Conservation (phyloP, 495 filamentous ascomycete species). For the Melanomma pulvis-pyrius region DNA sequence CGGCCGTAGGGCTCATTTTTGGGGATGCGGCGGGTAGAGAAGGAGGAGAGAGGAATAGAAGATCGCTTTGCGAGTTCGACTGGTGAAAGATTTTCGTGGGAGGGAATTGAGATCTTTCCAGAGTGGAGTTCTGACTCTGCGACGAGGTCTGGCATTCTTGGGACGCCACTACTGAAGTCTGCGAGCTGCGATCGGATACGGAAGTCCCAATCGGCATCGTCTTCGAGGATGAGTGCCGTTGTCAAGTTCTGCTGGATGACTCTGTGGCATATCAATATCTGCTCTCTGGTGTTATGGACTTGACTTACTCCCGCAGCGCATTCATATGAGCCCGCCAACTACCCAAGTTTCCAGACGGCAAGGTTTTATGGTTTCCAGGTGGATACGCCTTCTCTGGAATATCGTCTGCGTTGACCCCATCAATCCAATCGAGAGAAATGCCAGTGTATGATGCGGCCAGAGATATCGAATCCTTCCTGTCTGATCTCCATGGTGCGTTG, state of each 20-base stretch:
- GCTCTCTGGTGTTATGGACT: neutral
- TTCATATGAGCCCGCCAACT: conserved; percentile 40
- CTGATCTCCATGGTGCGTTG: conserved; percentile 30
- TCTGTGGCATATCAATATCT: neutral
- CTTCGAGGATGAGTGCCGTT: conserved; percentile 34
- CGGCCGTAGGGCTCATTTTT: conserved; percentile 54
- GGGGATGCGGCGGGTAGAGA: neutral
- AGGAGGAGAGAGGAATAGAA: conserved; percentile 9
- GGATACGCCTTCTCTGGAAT: conserved; percentile 33
- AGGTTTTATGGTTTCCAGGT: conserved; percentile 20
- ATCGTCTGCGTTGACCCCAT: conserved; percentile 16
- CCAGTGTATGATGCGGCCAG: conserved; percentile 26
- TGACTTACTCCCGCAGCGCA: conserved; percentile 20
- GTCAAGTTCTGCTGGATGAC: conserved; percentile 29
- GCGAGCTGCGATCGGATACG: conserved; percentile 22
- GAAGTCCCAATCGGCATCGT: conserved; percentile 40
- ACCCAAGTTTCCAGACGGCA: conserved; percentile 19
- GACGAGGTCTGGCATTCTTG: neutral
- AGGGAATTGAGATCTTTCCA: neutral
- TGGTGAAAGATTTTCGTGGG: neutral
- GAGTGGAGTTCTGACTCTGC: neutral
- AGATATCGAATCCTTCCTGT: conserved; percentile 27
- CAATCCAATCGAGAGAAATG: conserved; percentile 23
- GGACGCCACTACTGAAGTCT: conserved; percentile 11
- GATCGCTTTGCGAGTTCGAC: conserved; percentile 19